Conservation (phyloP, 169 alveolate species). For the Theileria parva region DNA sequence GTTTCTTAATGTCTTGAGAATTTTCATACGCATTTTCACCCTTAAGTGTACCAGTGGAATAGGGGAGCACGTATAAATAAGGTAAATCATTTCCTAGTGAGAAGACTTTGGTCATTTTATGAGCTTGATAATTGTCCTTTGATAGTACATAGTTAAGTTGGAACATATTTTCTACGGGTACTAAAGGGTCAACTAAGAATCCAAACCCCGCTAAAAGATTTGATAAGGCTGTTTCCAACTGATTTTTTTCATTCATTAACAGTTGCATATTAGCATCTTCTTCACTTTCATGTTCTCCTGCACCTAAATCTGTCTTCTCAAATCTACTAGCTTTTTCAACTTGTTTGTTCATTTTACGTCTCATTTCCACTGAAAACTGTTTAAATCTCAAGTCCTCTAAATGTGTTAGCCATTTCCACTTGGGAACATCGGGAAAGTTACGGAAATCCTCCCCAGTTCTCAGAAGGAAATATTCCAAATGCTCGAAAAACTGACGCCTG, state of each 20-base stretch:
- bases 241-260: constrained; percentile 59
- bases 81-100: constrained; percentile 60
- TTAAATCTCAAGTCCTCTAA: constrained; percentile 78
- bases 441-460: constrained; percentile 83
- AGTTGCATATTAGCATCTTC: constrained; percentile 68
- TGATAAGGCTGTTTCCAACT: constrained; percentile 65
- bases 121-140: constrained; percentile 36
- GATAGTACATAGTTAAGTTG: constrained; percentile 56
- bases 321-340: constrained; percentile 56
- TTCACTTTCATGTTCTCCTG: constrained; percentile 71
- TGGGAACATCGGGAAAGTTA: constrained; percentile 83
- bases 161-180: constrained; percentile 65
- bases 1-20: neutral
- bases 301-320: constrained; percentile 71
- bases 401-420: constrained; percentile 84
- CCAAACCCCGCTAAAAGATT: constrained; percentile 67
- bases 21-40: neutral
- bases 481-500: constrained; percentile 80
- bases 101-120: constrained; percentile 28
- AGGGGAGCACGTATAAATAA: constrained; percentile 54
- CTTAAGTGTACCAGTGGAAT: neutral
- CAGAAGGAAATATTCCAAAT: constrained; percentile 78
- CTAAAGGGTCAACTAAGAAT: constrained; percentile 72
- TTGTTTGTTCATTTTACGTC: constrained; percentile 62
- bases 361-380: constrained; percentile 71